A percentile compares a stretch with the other conserved stretches of the same genome.
These are phyloP conservation scores for Cyanidioschyzon merolae DNA, from an alignment of 23 red algal species.

Conservation along the genomic window DNA sequence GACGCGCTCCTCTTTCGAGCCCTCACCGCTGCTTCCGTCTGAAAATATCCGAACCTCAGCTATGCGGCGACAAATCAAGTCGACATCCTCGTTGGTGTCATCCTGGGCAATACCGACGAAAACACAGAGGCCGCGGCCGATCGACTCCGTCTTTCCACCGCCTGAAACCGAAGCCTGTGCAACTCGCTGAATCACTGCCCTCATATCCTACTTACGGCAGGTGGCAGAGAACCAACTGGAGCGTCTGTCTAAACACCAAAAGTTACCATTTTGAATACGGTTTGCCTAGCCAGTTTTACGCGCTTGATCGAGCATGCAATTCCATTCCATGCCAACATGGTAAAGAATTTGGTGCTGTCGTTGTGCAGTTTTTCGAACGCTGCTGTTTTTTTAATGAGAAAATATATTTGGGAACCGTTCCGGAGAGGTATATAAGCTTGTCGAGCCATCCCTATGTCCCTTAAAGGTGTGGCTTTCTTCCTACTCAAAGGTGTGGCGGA, in stretches of 20 bases:
- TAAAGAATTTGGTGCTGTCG: neutral
- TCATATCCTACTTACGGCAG: neutral
- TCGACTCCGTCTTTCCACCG: constrained; percentile 22
- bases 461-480: too few relatives aligned
- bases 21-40: neutral
- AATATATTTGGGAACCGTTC: too few relatives aligned
- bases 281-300: neutral
- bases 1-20: neutral
- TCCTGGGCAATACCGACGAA: constrained; percentile 19
- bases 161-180: constrained; percentile 35
- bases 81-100: constrained; percentile 10
- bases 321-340: neutral
- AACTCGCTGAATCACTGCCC: constrained; percentile 42
- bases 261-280: neutral
- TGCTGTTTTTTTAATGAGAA: too few relatives aligned
- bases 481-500: neutral
- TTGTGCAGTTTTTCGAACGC: neutral
- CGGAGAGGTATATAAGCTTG: too few relatives aligned
- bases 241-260: neutral
- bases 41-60: neutral
- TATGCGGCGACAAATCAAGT: neutral
- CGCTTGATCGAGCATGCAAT: neutral
- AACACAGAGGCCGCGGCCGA: constrained; percentile 28
- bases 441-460: too few relatives aligned
- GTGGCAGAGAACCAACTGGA: neutral